A percentile compares a stretch with the other conserved stretches of the same genome.
phyloP scores from a whole-genome alignment of 106 monocot species.

The Dioscorea alata region DNA sequence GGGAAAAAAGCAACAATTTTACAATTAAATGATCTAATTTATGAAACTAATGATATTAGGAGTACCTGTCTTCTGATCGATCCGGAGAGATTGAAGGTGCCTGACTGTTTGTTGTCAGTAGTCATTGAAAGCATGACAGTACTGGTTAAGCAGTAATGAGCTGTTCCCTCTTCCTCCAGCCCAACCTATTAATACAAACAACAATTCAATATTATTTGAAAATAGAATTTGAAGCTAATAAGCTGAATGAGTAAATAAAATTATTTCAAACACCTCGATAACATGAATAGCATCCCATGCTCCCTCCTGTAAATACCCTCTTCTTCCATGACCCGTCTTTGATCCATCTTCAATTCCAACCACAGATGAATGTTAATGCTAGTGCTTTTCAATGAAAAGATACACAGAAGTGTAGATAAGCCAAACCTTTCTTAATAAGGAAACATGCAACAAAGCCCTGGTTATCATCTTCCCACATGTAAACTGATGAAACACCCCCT shows the following conservation, averaged over 20 bases:
- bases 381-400: neutral
- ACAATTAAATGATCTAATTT: neutral
- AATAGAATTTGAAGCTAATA: too few species aligned
- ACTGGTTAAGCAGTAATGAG: constrained; percentile 88
- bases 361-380: neutral
- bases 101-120: constrained; percentile 69
- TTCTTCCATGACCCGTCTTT: constrained; percentile 67
- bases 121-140: constrained; percentile 94
- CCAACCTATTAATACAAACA: constrained; percentile 45
- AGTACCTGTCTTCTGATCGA: constrained; percentile 96
- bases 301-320: constrained; percentile 80
- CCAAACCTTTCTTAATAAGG: constrained; percentile 90
- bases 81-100: constrained; percentile 79
- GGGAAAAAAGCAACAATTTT: neutral
- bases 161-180: constrained; percentile 62
- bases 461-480: constrained; percentile 90
- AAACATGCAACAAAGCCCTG: constrained; percentile 77
- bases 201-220: neutral
- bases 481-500: constrained; percentile 96
- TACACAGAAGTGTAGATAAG: neutral
- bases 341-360: constrained; percentile 64
- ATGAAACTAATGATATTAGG: neutral
- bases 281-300: constrained; percentile 98
- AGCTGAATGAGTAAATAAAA: neutral
- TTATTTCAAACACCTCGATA: constrained; percentile 55